Evolutionary conservation across 306 rosid species (phyloP).

Genomic region (Corylus heterophylla): DNA sequence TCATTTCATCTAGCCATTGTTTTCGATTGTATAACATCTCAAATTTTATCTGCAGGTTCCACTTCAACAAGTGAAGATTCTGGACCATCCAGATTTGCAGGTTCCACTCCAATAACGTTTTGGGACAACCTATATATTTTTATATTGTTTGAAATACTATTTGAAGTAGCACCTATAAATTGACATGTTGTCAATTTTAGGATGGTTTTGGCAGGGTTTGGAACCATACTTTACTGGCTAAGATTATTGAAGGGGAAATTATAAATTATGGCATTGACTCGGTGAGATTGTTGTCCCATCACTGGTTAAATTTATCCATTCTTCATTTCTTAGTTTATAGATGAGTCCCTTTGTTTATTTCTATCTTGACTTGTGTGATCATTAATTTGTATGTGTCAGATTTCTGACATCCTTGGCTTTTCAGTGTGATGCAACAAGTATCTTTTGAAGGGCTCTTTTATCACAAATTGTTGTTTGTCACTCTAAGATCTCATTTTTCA

Average conservation of each 20-base stretch:
- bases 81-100: conserved; percentile 89
- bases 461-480: background rate
- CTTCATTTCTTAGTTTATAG: background rate
- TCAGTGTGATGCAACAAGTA: conserved; percentile 24
- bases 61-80: conserved; percentile 56
- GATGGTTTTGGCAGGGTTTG: conserved; percentile 90
- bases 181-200: conserved; percentile 41
- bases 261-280: conserved; percentile 45
- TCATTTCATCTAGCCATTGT: conserved; percentile 12
- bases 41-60: conserved; percentile 55
- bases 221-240: conserved; percentile 62
- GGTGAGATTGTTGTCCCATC: conserved; percentile 44
- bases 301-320: conserved; percentile 1
- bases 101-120: conserved; percentile 46
- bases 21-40: conserved; percentile 25
- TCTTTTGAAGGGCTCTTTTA: conserved; percentile 1
- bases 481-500: conserved; percentile 8
- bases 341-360: background rate
- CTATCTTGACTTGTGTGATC: background rate
- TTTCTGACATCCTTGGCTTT: background rate
- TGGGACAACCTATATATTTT: conserved; percentile 25
- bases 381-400: conserved; percentile 6
- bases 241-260: conserved; percentile 57
- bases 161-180: conserved; percentile 22
- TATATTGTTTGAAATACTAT: conserved; percentile 17